Percentiles rank a stretch among this genome's conserved stretches.
Conservation (phyloP, 768 basidiomycete species). For the Lentinula aciculospora region DNA sequence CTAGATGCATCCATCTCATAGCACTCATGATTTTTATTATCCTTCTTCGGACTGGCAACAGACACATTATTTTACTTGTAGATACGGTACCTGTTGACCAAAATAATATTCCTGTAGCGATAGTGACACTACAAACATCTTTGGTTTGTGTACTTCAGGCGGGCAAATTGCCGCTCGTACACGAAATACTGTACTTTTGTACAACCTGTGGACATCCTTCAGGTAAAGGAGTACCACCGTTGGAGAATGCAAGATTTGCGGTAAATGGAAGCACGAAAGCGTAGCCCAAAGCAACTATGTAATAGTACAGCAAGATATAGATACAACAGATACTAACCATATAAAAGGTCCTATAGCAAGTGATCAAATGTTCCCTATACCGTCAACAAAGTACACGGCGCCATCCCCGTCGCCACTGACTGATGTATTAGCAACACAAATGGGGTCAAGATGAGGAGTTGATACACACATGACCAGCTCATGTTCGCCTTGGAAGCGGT, state of each 20-base stretch:
- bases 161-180: neutral
- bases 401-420: conserved; percentile 8
- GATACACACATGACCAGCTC: conserved; percentile 55
- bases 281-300: too few species aligned
- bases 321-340: neutral
- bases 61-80: neutral
- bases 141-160: neutral
- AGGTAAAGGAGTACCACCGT: too few species aligned
- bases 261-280: too few species aligned
- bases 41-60: conserved; percentile 1
- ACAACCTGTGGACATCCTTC: too few species aligned
- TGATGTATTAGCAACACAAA: neutral
- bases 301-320: neutral
- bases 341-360: neutral
- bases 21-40: conserved; percentile 16
- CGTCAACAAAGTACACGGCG: conserved; percentile 5
- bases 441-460: neutral
- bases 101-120: neutral
- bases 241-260: too few species aligned
- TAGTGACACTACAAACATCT: neutral
- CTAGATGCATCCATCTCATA: neutral
- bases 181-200: too few species aligned
- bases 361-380: conserved; percentile 1
- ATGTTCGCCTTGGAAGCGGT: conserved; percentile 44
- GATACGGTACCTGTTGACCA: neutral